Conservation (phyloP, 2,329 filamentous ascomycete genomes). For the Trichoderma sp. region DNA sequence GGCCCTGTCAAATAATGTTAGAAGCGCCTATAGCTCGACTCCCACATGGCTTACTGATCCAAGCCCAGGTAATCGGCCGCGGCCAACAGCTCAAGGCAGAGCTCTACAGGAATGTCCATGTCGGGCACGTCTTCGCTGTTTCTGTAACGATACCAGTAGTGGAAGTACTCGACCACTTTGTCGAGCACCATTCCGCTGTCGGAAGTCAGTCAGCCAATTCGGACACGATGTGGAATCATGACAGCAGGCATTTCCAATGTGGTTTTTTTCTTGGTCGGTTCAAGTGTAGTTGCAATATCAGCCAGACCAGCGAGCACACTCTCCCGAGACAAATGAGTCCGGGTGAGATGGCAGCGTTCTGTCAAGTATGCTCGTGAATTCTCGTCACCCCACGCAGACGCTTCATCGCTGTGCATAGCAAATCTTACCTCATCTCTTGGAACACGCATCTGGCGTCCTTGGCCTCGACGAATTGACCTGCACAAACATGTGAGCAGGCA, state of each 20-base stretch:
- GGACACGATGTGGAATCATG: not conserved
- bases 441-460: slow-evolving; percentile 65
- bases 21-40: slow-evolving; percentile 24
- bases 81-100: slow-evolving; percentile 75
- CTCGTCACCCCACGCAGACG: slow-evolving; percentile 37
- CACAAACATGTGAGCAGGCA: slow-evolving; percentile 26
- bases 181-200: slow-evolving; percentile 71
- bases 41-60: slow-evolving; percentile 48
- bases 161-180: slow-evolving; percentile 80
- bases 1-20: slow-evolving; percentile 37
- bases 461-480: slow-evolving; percentile 67
- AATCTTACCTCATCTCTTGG: slow-evolving; percentile 70
- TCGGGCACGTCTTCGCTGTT: slow-evolving; percentile 73
- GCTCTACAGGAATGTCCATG: slow-evolving; percentile 77
- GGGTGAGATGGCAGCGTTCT: slow-evolving; percentile 52
- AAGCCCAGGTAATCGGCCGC: slow-evolving; percentile 76
- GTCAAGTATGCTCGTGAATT: slow-evolving; percentile 35
- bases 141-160: slow-evolving; percentile 75
- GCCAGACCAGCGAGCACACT: slow-evolving; percentile 41
- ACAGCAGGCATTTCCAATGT: not conserved
- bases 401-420: not conserved
- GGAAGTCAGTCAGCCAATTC: slow-evolving; percentile 22
- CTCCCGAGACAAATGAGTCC: slow-evolving; percentile 31
- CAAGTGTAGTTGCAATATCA: slow-evolving; percentile 64
- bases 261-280: slow-evolving; percentile 50